A percentile compares a stretch with the other conserved stretches of the same genome.
Evolutionary conservation across 164 flowering plant species (phyloP).

Genomic region (Amborella trichopoda): DNA sequence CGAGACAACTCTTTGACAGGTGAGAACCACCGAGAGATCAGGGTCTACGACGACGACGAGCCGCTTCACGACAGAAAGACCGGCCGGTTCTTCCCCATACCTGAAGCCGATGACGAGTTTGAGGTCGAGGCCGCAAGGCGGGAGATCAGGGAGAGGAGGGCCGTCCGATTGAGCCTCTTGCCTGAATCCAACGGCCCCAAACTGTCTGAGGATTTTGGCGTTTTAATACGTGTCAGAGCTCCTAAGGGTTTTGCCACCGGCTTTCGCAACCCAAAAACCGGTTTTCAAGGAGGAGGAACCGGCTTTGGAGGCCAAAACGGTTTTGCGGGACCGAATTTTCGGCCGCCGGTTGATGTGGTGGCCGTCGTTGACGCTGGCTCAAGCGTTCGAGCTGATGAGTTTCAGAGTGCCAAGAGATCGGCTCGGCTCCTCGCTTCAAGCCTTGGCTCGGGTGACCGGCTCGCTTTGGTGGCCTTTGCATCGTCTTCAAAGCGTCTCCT

Average conservation of each 20-base stretch:
- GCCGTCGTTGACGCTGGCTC: background rate
- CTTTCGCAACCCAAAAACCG: too few species aligned
- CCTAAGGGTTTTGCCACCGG: too few species aligned
- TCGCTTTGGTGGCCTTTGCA: background rate
- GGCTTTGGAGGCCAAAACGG: too few species aligned
- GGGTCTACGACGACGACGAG: constrained; percentile 3
- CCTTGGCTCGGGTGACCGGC: background rate
- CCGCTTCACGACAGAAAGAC: background rate
- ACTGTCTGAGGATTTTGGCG: background rate
- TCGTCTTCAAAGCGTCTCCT: background rate
- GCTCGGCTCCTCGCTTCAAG: background rate
- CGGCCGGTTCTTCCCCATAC: background rate
- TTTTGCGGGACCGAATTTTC: background rate
- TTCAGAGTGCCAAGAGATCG: background rate
- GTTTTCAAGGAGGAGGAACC: too few species aligned
- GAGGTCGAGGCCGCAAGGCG: background rate
- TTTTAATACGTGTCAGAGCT: background rate
- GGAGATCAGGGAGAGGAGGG: background rate
- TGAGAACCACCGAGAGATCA: background rate
- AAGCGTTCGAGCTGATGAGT: background rate
- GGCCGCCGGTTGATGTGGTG: background rate
- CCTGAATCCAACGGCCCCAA: background rate
- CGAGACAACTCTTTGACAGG: too few species aligned
- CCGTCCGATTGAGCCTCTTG: background rate
- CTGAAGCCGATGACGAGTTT: background rate